Evolutionary conservation across 345 rosid genomes (phyloP).

Genomic region (Combretum micranthum): DNA sequence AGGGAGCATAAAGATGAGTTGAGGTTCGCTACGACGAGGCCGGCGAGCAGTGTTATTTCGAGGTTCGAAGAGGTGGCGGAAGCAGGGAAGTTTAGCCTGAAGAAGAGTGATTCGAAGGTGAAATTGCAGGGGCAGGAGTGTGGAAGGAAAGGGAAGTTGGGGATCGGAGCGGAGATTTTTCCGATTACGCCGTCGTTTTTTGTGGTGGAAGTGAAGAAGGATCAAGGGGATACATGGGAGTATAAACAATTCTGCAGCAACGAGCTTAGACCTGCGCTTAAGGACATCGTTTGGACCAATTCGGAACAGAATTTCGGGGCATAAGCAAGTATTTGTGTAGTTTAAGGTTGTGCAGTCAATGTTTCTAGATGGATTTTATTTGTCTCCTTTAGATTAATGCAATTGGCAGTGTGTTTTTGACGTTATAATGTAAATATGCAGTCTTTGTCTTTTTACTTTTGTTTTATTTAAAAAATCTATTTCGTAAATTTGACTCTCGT

Average conservation of each 20-base stretch:
- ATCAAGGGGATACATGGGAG: conserved; percentile 26
- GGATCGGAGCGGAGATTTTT: conserved; percentile 20
- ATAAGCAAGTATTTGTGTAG: too few species aligned
- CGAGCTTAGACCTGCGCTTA: conserved; percentile 37
- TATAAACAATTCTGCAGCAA: conserved; percentile 24
- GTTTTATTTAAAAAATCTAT: too few species aligned
- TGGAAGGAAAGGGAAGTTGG: conserved; percentile 24
- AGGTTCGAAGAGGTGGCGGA: conserved; percentile 67
- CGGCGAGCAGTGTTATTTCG: conserved; percentile 86
- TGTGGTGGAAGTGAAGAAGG: conserved; percentile 32
- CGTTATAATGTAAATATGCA: too few species aligned
- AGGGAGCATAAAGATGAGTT: conserved; percentile 75
- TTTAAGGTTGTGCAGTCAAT: too few species aligned
- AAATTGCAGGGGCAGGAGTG: conserved; percentile 32
- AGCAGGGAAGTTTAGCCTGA: conserved; percentile 55
- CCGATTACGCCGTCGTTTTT: conserved; percentile 19
- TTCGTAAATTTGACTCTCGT: too few species aligned
- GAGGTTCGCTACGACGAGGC: conserved; percentile 69
- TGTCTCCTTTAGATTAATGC: too few species aligned
- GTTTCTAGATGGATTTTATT: too few species aligned
- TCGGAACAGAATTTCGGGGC: too few species aligned
- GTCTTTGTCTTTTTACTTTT: too few species aligned
- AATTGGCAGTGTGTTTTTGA: too few species aligned
- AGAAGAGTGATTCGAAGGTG: conserved; percentile 69
- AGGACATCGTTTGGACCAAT: conserved; percentile 78